A percentile compares a stretch with the other conserved stretches of the same genome.
Evolutionary conservation across 805 yeast genomes (phyloP).

Genomic region (Candida ovalis): DNA sequence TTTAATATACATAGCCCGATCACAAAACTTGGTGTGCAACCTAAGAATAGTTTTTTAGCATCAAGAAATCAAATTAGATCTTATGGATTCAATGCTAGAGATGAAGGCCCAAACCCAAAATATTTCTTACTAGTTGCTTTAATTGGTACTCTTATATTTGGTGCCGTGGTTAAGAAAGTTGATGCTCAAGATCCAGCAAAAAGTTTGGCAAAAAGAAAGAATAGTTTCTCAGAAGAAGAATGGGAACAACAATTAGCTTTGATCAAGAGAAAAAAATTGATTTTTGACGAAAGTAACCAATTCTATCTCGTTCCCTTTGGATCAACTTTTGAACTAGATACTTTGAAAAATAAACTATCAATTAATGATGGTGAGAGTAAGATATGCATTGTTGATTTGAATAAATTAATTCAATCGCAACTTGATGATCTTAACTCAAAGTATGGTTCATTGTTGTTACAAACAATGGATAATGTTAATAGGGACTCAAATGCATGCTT

Average conservation of each 20-base stretch:
- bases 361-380: conserved; percentile 30
- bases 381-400: conserved; percentile 40
- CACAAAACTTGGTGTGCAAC: background rate
- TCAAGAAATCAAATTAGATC: background rate
- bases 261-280: conserved; percentile 29
- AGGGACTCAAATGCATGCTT: conserved; percentile 26
- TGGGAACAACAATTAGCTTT: conserved; percentile 37
- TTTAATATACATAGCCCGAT: background rate
- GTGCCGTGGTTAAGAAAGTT: conserved; percentile 28
- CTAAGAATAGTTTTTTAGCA: background rate
- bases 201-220: conserved; percentile 31
- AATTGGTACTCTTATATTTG: conserved; percentile 41
- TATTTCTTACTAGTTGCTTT: conserved; percentile 40
- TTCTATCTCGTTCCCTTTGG: conserved; percentile 31
- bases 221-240: conserved; percentile 45
- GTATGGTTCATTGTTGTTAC: conserved; percentile 52
- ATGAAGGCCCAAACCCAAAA: conserved; percentile 36
- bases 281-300: conserved; percentile 22
- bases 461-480: conserved; percentile 29
- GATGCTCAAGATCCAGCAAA: conserved; percentile 30
- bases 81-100: conserved; percentile 9
- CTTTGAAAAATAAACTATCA: conserved; percentile 10
- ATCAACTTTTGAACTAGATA: conserved; percentile 9
- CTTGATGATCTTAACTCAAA: conserved; percentile 39
- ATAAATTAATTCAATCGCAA: conserved; percentile 43